Evolutionary conservation across 345 rosid genomes (phyloP), one percentile per base, ranked within the genome.

Genomic region (Hirschfeldia incana): DNA sequence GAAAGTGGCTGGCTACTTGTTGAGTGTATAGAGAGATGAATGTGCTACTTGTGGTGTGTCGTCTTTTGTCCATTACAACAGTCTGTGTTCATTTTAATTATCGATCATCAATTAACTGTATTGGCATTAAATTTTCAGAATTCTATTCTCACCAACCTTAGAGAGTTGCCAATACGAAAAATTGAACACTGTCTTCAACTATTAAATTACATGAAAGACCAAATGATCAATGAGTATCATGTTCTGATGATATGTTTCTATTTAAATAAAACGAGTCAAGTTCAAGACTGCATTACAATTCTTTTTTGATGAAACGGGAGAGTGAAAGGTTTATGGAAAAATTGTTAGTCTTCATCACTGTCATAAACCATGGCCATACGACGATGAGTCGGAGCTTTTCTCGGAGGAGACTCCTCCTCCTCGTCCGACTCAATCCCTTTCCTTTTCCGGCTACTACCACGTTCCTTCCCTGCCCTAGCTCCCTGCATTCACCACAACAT

Each of bases 371-470:
- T 92, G 10, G 99, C 88, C 94, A 87, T 87, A 34, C 97, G 88
- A 1, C 97, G 92, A 68, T 91, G 96, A 10, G 87, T 75, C 2
- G 93, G 78, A 77, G 78, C 85, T 86, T 93, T 95, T 74, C 94
- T 89, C 11, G 88, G 97, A 32, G 89, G 90, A 68, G 97, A 91
- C 9, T 93, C 97, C 69, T 93, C 97, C 66, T 95, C 97, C 72
- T 95, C 98, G 26, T 95, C 99, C 0, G 98, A 91, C 85, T 91
- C 97, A 2, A 95, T 84, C 70, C 88, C 98, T 77, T 80, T 83
- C 81, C 94, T 88, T 87, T 90, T 94, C 69, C 76, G 86, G 72
- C 79, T 30, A 73, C 88, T 76, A 46, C 90, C 86, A 62, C 91
- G 85, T 29, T 55, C 84, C n/a, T 87, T 89, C 67, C 67, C 86